These are phyloP conservation scores for Entonaema liquescens DNA, from an alignment of 495 filamentous ascomycete species.

Conservation along the genomic window DNA sequence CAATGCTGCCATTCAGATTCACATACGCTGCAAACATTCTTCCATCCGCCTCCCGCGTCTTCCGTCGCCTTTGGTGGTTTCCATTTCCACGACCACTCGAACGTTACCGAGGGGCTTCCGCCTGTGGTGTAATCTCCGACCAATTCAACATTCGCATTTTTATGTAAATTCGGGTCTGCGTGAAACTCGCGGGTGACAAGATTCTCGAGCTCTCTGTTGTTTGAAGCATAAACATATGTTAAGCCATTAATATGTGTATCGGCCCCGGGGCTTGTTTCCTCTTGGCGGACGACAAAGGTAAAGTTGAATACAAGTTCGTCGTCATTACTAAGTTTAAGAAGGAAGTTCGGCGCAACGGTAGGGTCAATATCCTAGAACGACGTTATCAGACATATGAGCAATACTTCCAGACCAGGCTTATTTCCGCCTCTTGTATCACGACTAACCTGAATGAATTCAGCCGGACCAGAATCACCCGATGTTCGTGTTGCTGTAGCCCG, in stretches of 20 bases:
- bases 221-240: slow-evolving; percentile 91
- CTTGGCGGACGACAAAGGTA: slow-evolving; percentile 85
- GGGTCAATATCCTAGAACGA: slow-evolving; percentile 78
- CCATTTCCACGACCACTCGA: slow-evolving; percentile 98
- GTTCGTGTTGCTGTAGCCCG: slow-evolving; percentile 81
- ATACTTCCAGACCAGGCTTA: slow-evolving; percentile 1
- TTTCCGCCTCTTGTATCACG: background rate
- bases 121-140: slow-evolving; percentile 87
- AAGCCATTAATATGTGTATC: slow-evolving; percentile 88
- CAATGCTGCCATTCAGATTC: background rate
- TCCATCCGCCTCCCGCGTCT: slow-evolving; percentile 91
- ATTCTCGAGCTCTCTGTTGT: slow-evolving; percentile 86
- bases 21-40: slow-evolving; percentile 86
- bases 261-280: slow-evolving; percentile 59
- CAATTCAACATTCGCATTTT: slow-evolving; percentile 93
- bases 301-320: slow-evolving; percentile 93
- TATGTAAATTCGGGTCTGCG: slow-evolving; percentile 95
- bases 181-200: slow-evolving; percentile 94
- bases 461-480: slow-evolving; percentile 72
- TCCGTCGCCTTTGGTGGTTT: slow-evolving; percentile 84
- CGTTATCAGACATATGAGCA: slow-evolving; percentile 23
- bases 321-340: slow-evolving; percentile 87
- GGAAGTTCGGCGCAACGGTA: slow-evolving; percentile 71
- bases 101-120: slow-evolving; percentile 82
- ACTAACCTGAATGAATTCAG: slow-evolving; percentile 92